Evolutionary conservation across 148 eudicot genomes (phyloP), one percentile per base, ranked within the genome.

Genomic region (Vaccinium darrowii): DNA sequence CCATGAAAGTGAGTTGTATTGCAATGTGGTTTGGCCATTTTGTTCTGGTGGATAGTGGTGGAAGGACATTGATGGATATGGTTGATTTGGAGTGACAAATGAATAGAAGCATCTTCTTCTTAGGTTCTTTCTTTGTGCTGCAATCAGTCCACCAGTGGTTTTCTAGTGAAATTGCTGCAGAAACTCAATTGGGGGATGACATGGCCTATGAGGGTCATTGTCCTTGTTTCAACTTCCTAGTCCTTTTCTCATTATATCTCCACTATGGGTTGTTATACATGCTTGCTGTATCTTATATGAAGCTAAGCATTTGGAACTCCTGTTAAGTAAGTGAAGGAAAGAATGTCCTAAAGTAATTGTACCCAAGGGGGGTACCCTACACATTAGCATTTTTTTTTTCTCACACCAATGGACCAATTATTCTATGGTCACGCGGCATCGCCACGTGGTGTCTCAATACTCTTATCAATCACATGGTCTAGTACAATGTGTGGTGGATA

Each of bases 171-270:
- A 81, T 43, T 25, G 43, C 51, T 16, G 49, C 25, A 53, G 57
- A 47, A 25, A n/a, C 73, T 80, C 47, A 43, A 43, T 43, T 36
- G 25, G 30, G 9, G 53, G 51, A 74, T 86, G 81, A 72, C 8
- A 58, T 58, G 63, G 23, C 63, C 63, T 56, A 43, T 83, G 79
- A 83, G 62, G 30, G 54, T 83, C 85, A 58, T 47, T 82, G 73
- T 69, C 83, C 72, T 78, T 83, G 36, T 78, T 83, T 83, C 85
- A 19, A 83, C 50, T 50, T 83, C 81, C 83, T 56, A 56, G 88
- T 83, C 85, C 47, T 67, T 82, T 69, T 83, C 62, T 80, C 78
- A 80, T 83, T 69, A 78, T 78, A 18, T 81, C 87, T 71, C 83
- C 76, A 82, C 81, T 76, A 52, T 8, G 80, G 58, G 62, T 47